Evolutionary conservation across 164 flowering plant genomes (phyloP).

Genomic region (Tinospora cordifolia): DNA sequence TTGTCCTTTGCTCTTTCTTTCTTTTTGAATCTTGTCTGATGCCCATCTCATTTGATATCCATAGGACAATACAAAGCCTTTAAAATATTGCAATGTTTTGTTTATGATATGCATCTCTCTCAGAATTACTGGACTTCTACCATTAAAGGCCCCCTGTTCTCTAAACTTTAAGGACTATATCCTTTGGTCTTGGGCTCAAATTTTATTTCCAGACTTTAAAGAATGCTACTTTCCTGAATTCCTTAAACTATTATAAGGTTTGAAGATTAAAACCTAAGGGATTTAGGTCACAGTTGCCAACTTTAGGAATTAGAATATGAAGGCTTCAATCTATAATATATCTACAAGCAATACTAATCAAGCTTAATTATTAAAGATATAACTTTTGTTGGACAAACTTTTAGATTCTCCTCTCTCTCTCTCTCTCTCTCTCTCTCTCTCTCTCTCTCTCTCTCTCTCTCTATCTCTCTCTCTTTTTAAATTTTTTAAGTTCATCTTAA

Average conservation of each 20-base stretch:
- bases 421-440: no score
- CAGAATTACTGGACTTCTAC: not conserved
- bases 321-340: no score
- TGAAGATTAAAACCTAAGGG: not conserved
- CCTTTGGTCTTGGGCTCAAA: not conserved
- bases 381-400: no score
- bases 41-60: not conserved
- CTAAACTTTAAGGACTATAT: not conserved
- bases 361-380: no score
- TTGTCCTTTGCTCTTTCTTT: not conserved
- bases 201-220: not conserved
- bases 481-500: no score
- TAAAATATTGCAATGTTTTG: not conserved
- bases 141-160: not conserved
- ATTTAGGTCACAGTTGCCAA: not conserved
- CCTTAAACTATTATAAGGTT: not conserved
- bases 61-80: not conserved
- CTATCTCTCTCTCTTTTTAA: no score
- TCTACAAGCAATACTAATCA: no score
- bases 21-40: not conserved
- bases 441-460: no score
- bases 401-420: no score
- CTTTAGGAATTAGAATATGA: no score
- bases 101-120: not conserved
- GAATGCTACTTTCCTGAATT: not conserved